Base-by-base conservation (phyloP, 306 rosid genomes). In the Lathyrus tuberosus region DNA sequence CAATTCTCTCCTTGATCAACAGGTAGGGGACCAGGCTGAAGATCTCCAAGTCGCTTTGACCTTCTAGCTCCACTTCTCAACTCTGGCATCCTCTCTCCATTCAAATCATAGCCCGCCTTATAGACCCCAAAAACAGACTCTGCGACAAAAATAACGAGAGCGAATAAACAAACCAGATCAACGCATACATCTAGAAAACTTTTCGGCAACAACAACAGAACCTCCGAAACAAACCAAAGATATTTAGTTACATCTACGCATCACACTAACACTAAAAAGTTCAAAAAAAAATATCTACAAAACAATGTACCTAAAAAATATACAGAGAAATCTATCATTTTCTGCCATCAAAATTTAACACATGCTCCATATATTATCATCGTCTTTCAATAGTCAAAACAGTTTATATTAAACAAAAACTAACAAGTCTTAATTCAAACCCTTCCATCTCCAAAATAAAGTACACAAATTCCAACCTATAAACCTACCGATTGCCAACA, bases 41-140 rank as follows among this genome's bases (percentile, higher is more conserved):
- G 90, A 81, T 87, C 95, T 86, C 86, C 96, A 84, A 92, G 90
- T 75, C 97, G 86, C 73, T 85, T 92, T 65, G 95, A 92, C 85
- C 97, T 89, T 74, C 97, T 85, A 72, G 96, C 96, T 87, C 96
- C 97, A 77, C 96, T 92, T 80, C 96, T 92, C 90, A 92, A 84
- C 90, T 92, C 97, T 78, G 96, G 97, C 97, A 92, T 92, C 87
- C 87, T 92, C 97, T 89, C 84, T 89, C 97, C 96, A 92, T 89
- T 90, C 97, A 89, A 86, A 84, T 87, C 96, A 86, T 85, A 81
- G 87, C 80, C 86, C 85, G 77, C 88, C 63, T 70, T 13, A 78
- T 65, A 72, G 49, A 80, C 61, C 81, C 78, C 43, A 38, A n/a
- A 47, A 53, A 52, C 35, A 28, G 40, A 61, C 46, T 75, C 89